phyloP scores from a whole-genome alignment of 1,139 yeast genomes.

The Taphrina pruni region DNA sequence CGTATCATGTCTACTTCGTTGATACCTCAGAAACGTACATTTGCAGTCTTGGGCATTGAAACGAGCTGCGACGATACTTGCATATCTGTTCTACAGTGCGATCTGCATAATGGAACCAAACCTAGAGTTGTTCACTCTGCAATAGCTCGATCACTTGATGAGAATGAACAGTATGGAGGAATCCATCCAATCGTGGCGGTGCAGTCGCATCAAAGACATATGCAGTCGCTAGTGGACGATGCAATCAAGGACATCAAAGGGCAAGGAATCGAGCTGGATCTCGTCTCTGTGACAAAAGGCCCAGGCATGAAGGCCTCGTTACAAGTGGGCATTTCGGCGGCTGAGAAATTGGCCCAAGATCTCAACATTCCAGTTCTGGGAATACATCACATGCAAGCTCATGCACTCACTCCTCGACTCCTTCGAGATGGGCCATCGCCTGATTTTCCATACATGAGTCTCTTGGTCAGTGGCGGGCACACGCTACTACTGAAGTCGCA shows the following conservation, averaged over 20 bases:
- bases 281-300: slow-evolving; percentile 89
- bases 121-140: slow-evolving; percentile 63
- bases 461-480: slow-evolving; percentile 93
- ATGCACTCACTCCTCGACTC: slow-evolving; percentile 72
- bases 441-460: slow-evolving; percentile 75
- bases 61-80: slow-evolving; percentile 96
- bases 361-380: slow-evolving; percentile 81
- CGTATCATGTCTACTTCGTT: not conserved
- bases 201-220: slow-evolving; percentile 68
- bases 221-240: slow-evolving; percentile 58
- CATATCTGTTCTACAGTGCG: slow-evolving; percentile 65
- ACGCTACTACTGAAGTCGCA: slow-evolving; percentile 79
- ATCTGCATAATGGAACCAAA: slow-evolving; percentile 57
- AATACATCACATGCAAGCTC: slow-evolving; percentile 94
- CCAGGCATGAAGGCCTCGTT: slow-evolving; percentile 97
- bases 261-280: slow-evolving; percentile 59
- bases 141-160: slow-evolving; percentile 59
- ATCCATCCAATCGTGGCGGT: slow-evolving; percentile 87
- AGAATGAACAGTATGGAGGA: slow-evolving; percentile 73
- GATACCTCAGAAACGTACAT: slow-evolving; percentile 53
- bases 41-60: slow-evolving; percentile 68
- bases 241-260: slow-evolving; percentile 49
- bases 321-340: slow-evolving; percentile 79
- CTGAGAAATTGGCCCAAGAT: slow-evolving; percentile 81
- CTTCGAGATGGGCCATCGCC: slow-evolving; percentile 58